Evolutionary conservation across 2,329 filamentous ascomycete species (phyloP), one percentile per base, ranked within the genome.

Genomic region (Pseudocercospora fuligena): DNA sequence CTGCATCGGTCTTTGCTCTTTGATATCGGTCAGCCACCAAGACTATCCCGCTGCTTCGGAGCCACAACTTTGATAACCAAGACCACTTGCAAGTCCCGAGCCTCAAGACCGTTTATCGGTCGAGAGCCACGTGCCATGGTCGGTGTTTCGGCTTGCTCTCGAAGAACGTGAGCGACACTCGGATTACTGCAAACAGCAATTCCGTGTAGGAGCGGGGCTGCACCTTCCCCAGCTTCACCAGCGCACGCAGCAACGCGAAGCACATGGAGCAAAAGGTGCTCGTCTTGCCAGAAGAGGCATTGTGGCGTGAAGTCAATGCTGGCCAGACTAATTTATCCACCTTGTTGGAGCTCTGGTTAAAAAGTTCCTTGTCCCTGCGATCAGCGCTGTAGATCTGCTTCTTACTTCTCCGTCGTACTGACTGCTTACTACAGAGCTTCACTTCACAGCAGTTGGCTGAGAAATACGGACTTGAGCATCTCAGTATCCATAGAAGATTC

Each of bases 331-430:
- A 9, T 27, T 31, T 31, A 56, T 56, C 51, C 51, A 56, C 51
- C 51, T 56, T 56, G 51, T 16, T 56, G 51, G 51, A 31, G 25
- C 51, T 56, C 51, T 56, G 51, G 51, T n/a, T 56, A 56, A 56
- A 56, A 21, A 27, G 14, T 51, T 27, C 47, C 47, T 51, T 27
- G 25, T 27, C 51, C 51, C 27, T 31, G 51, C 51, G 27, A n/a
- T 56, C 23, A 56, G 27, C 23, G 12, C 7, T 19, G 51, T 31
- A 27, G 51, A 27, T 31, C 51, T 31, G 16, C 23, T 31, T n/a
- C 51, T 19, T 31, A 14, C 51, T 31, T 27, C 27, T 56, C 25
- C 7, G 16, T 56, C 25, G 16, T 19, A 25, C 27, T n/a, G 12
- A n/a, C 7, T 43, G 16, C 40, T 43, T 43, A 43, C 40, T 43